phyloP scores from a whole-genome alignment of 1,284 basidiomycete species.

The Ustilago trichophora region DNA sequence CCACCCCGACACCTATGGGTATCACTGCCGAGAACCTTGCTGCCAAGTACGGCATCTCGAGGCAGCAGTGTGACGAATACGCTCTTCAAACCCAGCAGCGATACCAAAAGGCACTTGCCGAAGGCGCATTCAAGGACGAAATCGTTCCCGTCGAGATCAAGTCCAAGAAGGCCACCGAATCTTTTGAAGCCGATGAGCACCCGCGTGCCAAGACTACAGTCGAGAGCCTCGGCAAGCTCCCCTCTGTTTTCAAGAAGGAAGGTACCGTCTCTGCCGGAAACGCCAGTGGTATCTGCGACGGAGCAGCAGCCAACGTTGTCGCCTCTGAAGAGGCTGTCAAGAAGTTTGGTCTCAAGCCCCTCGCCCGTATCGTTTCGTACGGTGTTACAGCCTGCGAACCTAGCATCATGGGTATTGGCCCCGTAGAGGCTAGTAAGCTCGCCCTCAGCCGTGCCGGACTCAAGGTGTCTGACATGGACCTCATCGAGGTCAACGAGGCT shows the following conservation, averaged over 20 bases:
- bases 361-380: constrained; percentile 83
- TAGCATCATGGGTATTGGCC: constrained; percentile 72
- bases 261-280: constrained; percentile 95
- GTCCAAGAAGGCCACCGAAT: constrained; percentile 61
- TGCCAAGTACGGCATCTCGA: constrained; percentile 81
- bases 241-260: constrained; percentile 85
- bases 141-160: constrained; percentile 67
- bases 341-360: constrained; percentile 82
- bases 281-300: constrained; percentile 93
- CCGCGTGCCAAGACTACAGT: constrained; percentile 81
- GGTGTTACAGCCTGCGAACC: constrained; percentile 72
- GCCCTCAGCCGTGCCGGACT: constrained; percentile 67
- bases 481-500: constrained; percentile 75
- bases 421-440: constrained; percentile 68
- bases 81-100: constrained; percentile 67
- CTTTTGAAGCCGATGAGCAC: constrained; percentile 69
- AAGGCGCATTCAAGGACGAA: constrained; percentile 68
- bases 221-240: constrained; percentile 87
- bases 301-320: constrained; percentile 95
- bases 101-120: constrained; percentile 68
- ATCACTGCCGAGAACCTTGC: constrained; percentile 88
- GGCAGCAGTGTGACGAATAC: constrained; percentile 80
- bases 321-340: constrained; percentile 90
- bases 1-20: constrained; percentile 70
- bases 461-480: constrained; percentile 69